phyloP scores from a whole-genome alignment of 202 grass and related monocot genomes.

The Alloteropsis angusta region DNA sequence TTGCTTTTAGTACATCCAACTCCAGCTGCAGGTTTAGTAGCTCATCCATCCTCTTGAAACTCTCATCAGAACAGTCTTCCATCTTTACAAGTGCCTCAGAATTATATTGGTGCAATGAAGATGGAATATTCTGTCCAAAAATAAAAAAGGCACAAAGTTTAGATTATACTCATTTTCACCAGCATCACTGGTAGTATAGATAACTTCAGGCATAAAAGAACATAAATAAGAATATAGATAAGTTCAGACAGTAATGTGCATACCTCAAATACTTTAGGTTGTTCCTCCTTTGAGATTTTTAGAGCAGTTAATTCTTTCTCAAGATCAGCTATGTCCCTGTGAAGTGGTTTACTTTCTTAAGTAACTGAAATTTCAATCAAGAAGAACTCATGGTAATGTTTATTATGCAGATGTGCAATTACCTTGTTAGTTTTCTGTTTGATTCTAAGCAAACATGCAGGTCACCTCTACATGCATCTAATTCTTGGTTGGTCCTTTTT shows the following conservation, averaged over 20 bases:
- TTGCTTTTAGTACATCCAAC: slow-evolving; percentile 69
- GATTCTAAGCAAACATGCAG: slow-evolving; percentile 73
- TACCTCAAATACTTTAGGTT: slow-evolving; percentile 26
- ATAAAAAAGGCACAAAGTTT: not conserved
- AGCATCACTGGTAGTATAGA: not conserved
- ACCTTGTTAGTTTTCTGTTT: slow-evolving; percentile 80
- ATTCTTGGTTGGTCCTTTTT: slow-evolving; percentile 43
- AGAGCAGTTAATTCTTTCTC: slow-evolving; percentile 40
- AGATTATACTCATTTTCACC: not conserved
- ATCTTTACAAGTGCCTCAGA: slow-evolving; percentile 5
- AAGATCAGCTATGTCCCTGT: slow-evolving; percentile 68
- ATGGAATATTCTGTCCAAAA: slow-evolving; percentile 19
- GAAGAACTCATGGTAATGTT: not conserved
- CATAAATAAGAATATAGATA: not conserved
- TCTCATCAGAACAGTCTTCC: slow-evolving; percentile 30
- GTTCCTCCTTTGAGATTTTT: slow-evolving; percentile 18
- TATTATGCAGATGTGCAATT: slow-evolving; percentile 13
- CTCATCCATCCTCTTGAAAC: slow-evolving; percentile 31
- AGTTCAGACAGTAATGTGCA: not conserved
- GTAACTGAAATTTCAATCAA: slow-evolving; percentile 15
- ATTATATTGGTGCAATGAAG: slow-evolving; percentile 5
- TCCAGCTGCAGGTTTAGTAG: slow-evolving; percentile 64
- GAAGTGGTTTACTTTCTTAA: slow-evolving; percentile 17
- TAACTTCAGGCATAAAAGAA: not conserved
- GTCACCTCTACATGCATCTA: slow-evolving; percentile 58